Base-by-base conservation (phyloP, 192 early-diverging fungal genomes). In the Umbelopsis ramanniana region DNA sequence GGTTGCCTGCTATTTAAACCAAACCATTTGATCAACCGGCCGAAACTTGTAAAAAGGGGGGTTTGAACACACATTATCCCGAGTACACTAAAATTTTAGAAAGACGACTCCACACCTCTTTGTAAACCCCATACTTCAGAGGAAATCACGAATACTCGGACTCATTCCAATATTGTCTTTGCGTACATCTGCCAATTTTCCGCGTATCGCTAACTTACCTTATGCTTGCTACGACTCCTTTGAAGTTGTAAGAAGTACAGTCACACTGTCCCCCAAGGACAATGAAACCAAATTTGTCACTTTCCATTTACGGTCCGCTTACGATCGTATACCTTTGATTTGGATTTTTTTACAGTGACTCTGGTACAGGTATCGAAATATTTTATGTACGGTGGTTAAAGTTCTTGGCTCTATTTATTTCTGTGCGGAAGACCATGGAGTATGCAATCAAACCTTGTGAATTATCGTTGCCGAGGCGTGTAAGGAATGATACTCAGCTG, bases 181-280 rank as follows among this genome's bases (percentile, higher is more conserved):
- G 14, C 33, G 57, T 37, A 63, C 57, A 63, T 37, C 57, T 63
- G 33, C 26, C 57, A 19, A 63, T 33, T 63, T 63, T 19, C 57
- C 57, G 57, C 57, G 11, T 63, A 29, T 63, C 33, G 14, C 57
- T 63, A 63, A 26, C 57, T 35, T 63, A 19, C 6, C 15, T 63
- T 37, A 19, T 63, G 57, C 57, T 63, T 63, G 33, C 57, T 63
- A 14, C 26, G 10, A 29, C 29, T n/a, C 4, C 57, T 29, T 37
- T 63, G 23, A 19, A 3, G 4, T 15, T 14, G 15, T 19, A 4
- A 26, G 5, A 14, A 63, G 24, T n/a, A 29, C 57, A 29, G 57
- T 63, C 57, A 63, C 57, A 35, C 26, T 15, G 15, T 6, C 33
- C 55, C 57, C 29, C 26, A 7, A 29, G 7, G 0, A 35, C 33